These are phyloP conservation scores for Pseudotsuga menziesii DNA, from an alignment of 75 land plant species.

Conservation along the genomic window DNA sequence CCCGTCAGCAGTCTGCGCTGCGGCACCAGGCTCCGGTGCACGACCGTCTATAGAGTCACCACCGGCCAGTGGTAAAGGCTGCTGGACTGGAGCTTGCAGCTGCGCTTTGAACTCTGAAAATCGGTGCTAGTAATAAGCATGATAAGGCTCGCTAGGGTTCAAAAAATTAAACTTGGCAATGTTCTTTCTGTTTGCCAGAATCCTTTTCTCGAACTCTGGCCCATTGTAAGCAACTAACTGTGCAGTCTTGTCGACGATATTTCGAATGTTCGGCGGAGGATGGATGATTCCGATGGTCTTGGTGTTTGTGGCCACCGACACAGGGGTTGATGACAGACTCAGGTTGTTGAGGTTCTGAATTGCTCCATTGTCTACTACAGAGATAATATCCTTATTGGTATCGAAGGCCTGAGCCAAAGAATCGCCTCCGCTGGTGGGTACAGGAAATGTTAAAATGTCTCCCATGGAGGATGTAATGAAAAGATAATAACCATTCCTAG, in stretches of 20 bases:
- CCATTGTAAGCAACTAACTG: conserved; percentile 94
- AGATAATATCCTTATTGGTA: conserved; percentile 7
- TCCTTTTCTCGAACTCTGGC: conserved; percentile 88
- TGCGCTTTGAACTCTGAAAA: conserved; percentile 67
- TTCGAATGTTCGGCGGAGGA: conserved; percentile 95
- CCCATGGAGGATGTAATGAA: too few species aligned
- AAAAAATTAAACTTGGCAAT: conserved; percentile 91
- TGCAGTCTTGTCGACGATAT: conserved; percentile 89
- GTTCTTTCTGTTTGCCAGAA: conserved; percentile 74
- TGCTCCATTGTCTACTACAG: neutral
- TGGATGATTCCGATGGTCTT: conserved; percentile 90
- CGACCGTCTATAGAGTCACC: conserved; percentile 1
- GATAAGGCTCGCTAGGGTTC: conserved; percentile 79
- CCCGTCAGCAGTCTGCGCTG: conserved; percentile 16
- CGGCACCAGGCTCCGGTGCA: conserved; percentile 14
- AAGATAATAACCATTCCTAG: too few species aligned
- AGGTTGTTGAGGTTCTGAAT: conserved; percentile 11
- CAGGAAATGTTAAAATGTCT: conserved; percentile 40
- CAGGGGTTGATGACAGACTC: conserved; percentile 20
- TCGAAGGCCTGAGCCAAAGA: conserved; percentile 25
- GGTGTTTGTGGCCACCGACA: conserved; percentile 80
- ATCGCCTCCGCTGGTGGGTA: conserved; percentile 27
- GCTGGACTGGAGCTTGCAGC: conserved; percentile 36
- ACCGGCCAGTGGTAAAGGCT: conserved; percentile 17
- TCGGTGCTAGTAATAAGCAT: conserved; percentile 91